phyloP scores from a whole-genome alignment of 768 basidiomycete genomes.

The Crassisporium funariophilum region DNA sequence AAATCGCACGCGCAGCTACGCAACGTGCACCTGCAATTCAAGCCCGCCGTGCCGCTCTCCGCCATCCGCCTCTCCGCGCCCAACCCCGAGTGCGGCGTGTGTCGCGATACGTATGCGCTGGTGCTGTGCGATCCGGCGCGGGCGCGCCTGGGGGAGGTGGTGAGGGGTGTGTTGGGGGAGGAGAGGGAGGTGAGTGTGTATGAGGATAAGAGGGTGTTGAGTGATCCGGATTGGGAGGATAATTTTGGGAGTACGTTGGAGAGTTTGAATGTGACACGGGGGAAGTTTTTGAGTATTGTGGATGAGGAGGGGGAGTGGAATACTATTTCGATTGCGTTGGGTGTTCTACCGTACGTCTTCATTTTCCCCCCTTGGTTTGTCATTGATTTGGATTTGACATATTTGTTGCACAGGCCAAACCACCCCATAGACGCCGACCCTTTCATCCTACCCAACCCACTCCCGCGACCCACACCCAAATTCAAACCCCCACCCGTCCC shows the following conservation, averaged over 20 bases:
- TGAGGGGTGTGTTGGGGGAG: constrained; percentile 66
- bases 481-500: constrained; percentile 41
- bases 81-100: constrained; percentile 80
- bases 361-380: not conserved
- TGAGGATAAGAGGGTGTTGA: constrained; percentile 84
- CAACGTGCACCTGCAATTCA: constrained; percentile 80
- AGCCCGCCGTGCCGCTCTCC: constrained; percentile 77
- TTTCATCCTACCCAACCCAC: constrained; percentile 64
- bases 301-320: constrained; percentile 84
- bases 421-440: constrained; percentile 53
- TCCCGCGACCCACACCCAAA: constrained; percentile 57
- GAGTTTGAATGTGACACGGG: constrained; percentile 75
- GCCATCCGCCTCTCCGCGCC: constrained; percentile 67
- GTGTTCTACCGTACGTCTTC: constrained; percentile 69
- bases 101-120: constrained; percentile 79
- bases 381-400: not conserved
- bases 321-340: constrained; percentile 72
- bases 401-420: constrained; percentile 45
- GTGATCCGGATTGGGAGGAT: constrained; percentile 94
- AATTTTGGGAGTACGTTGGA: constrained; percentile 81
- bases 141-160: constrained; percentile 71
- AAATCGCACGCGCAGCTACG: constrained; percentile 61
- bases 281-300: constrained; percentile 86
- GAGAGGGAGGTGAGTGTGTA: constrained; percentile 75
- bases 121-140: constrained; percentile 73